A percentile compares a stretch with the other conserved stretches of the same genome.
Conservation (phyloP, 2,329 filamentous ascomycete genomes). For the Fusarium scirpi region DNA sequence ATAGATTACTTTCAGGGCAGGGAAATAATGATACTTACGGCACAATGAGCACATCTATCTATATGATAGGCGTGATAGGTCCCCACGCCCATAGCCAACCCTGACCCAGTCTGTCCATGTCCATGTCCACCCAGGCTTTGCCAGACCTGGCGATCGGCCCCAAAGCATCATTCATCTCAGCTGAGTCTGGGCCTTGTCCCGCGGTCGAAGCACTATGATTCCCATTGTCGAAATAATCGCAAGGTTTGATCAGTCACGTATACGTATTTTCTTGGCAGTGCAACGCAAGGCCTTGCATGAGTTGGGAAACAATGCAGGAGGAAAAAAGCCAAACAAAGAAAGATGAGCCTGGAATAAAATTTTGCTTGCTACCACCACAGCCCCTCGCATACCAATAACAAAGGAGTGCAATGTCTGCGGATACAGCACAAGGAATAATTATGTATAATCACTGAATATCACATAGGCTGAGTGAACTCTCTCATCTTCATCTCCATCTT, state of each 20-base stretch:
- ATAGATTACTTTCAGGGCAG: not conserved
- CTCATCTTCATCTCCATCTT: not conserved
- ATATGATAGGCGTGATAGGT: slow-evolving; percentile 11
- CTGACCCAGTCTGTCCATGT: not conserved
- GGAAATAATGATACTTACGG: not conserved
- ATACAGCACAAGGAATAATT: slow-evolving; percentile 7
- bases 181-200: slow-evolving; percentile 46
- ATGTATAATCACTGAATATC: slow-evolving; percentile 3
- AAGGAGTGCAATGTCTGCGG: not conserved
- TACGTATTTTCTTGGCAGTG: not conserved
- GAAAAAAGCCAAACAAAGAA: not conserved
- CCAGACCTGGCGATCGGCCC: slow-evolving; percentile 18
- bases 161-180: slow-evolving; percentile 38
- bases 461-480: not conserved
- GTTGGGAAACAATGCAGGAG: not conserved
- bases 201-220: slow-evolving; percentile 17
- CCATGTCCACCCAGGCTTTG: slow-evolving; percentile 3
- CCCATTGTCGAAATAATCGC: not conserved
- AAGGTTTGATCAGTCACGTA: not conserved
- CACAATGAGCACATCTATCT: not conserved
- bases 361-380: not conserved
- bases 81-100: not conserved
- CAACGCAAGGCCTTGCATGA: not conserved
- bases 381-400: not conserved
- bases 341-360: not conserved